Conservation (phyloP, 2,329 filamentous ascomycete species). For the Ustulina deusta region DNA sequence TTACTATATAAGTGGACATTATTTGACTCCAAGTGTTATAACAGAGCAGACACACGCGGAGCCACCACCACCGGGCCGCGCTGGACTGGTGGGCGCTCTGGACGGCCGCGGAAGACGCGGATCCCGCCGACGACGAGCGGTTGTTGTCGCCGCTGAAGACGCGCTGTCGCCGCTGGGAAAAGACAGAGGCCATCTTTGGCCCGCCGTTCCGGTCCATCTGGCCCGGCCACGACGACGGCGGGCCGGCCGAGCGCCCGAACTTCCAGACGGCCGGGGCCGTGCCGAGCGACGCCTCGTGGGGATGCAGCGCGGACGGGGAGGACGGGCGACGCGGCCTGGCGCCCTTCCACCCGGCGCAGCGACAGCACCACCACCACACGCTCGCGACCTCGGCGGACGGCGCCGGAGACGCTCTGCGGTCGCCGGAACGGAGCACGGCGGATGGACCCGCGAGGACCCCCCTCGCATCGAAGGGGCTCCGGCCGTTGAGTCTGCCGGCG, state of each 20-base stretch:
- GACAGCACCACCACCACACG: neutral
- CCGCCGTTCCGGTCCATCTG: conserved; percentile 26
- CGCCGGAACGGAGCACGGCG: too few species aligned
- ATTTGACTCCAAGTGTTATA: too few species aligned
- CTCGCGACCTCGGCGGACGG: neutral
- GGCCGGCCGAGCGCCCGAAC: neutral
- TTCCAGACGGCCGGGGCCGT: conserved; percentile 15
- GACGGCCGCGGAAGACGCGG: conserved; percentile 36
- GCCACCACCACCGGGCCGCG: conserved; percentile 37
- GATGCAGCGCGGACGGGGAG: conserved; percentile 5
- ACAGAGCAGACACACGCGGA: conserved; percentile 39
- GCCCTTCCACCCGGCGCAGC: conserved; percentile 7
- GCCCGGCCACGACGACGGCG: conserved; percentile 23
- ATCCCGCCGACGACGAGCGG: too few species aligned
- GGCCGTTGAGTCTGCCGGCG: conserved; percentile 39
- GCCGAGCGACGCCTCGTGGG: conserved; percentile 10
- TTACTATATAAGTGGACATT: too few species aligned
- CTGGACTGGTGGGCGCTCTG: conserved; percentile 48
- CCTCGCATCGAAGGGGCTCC: conserved; percentile 29
- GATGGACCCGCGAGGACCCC: too few species aligned
- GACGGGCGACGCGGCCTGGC: conserved; percentile 9
- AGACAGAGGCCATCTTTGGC: conserved; percentile 33
- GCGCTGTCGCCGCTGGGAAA: conserved; percentile 44
- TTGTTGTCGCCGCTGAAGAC: too few species aligned
- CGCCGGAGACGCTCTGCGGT: neutral